Percentiles rank a stretch among this genome's conserved stretches.
Evolutionary conservation across 2,329 filamentous ascomycete species (phyloP).

Genomic region (Fusarium pseudonygamai): DNA sequence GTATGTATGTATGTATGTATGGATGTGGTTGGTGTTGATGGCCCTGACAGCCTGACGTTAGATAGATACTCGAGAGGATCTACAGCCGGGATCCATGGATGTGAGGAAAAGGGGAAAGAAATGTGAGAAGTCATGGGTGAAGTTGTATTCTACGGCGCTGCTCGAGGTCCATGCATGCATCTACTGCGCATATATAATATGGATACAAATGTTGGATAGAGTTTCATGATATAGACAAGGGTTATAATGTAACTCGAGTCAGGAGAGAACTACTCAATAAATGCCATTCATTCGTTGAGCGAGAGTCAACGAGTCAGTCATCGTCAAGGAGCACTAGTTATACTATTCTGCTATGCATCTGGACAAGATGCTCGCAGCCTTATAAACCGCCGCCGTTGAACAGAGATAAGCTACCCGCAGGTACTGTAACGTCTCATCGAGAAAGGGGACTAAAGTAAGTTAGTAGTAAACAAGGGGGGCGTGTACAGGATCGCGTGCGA

Average conservation of each 20-base stretch:
- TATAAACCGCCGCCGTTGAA: neutral
- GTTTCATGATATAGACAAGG: conserved; percentile 23
- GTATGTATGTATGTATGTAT: neutral
- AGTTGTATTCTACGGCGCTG: conserved; percentile 29
- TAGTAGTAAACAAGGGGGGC: conserved; percentile 28
- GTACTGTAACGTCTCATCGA: conserved; percentile 18
- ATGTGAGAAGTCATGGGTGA: conserved; percentile 18
- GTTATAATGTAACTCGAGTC: neutral
- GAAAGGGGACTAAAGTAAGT: conserved; percentile 5
- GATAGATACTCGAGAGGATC: conserved; percentile 8
- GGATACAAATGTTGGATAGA: conserved; percentile 10
- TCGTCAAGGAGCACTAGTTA: neutral
- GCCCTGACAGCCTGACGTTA: neutral
- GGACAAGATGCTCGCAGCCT: neutral
- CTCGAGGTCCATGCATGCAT: conserved; percentile 23
- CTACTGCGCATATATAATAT: conserved; percentile 17
- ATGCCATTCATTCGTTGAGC: neutral
- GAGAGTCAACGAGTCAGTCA: too few species aligned
- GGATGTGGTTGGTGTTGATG: conserved; percentile 13
- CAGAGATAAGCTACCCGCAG: conserved; percentile 18
- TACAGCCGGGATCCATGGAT: conserved; percentile 17
- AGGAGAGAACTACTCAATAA: neutral
- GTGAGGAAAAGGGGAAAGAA: neutral
- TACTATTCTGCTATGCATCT: neutral
- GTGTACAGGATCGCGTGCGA: conserved; percentile 6